Base-by-base conservation (phyloP, 345 rosid genomes). In the Aurinia saxatilis region DNA sequence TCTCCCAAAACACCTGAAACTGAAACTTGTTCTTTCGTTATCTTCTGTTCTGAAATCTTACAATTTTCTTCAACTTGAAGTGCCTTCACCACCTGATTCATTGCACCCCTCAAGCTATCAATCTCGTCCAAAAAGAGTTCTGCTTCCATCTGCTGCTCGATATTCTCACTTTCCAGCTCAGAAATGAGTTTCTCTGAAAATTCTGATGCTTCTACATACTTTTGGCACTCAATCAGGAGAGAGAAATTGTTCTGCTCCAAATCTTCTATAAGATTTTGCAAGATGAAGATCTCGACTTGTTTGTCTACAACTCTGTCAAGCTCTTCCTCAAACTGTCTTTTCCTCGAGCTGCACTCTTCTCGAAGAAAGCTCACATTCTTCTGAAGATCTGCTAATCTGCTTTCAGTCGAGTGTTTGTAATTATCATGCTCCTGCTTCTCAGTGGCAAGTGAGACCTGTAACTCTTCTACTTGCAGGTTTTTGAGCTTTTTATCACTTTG, bases 251-350 rank as follows among this genome's bases (percentile, higher is more conserved):
- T 84, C 56, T 73, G 76, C 76, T 86, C 96, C 41, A 86, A 67
- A 54, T 88, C 98, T 76, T 83, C 77, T 39, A 84, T 73, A 57
- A 86, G 80, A 60, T 75, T 83, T 75, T 90, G 83, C 75, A 90
- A 73, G 54, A 90, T 70, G 61, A 88, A 81, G 67, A 80, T 88
- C 82, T 88, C 93, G 5, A 87, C 86, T 71, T 90, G 86, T 14
- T 90, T 83, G 73, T 80, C 82, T 60, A 86, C 85, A 54, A 84
- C 91, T 80, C 79, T 84, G 58, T 85, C 99, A 62, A 93, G 81
- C 53, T 90, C 96, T 64, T 87, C 99, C 77, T 87, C 96, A 57
- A 79, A 93, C 23, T 90, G 90, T 78, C 78, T 84, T 84, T 73
- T 81, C 54, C 86, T 78, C 30, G 76, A 67, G 67, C 68, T 81